Base-by-base conservation (phyloP, 352 stramenopile species). In the Phytophthora tubulina region DNA sequence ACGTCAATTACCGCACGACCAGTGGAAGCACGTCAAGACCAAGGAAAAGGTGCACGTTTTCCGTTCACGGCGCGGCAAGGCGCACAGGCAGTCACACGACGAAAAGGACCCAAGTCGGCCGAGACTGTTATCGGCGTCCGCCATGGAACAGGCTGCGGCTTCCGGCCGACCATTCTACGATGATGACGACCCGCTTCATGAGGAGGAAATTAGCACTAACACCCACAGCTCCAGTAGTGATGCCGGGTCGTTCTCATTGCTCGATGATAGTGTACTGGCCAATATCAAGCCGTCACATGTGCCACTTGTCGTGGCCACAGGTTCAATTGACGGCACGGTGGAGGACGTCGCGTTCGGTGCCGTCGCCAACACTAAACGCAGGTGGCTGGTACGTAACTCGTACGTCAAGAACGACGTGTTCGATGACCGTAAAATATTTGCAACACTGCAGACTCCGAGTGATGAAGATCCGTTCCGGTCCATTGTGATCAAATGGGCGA, bases 21-120 rank as follows among this genome's bases (percentile, higher is more conserved):
- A 76, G 48, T 91, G 83, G 81, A 88, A 88, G 70, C 76, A 81
- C 48, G 45, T 84, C n/a, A 83, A 83, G 59, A 67, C 67, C 15
- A 79, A 79, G 35, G 81, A 91, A 55, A 75, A 85, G 53, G 59
- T 91, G 54, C 63, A 76, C 21, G 70, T 89, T 27, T 91, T 82
- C 58, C 78, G 78, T 42, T 79, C 82, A 32, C 72, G 83, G 27
- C 68, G 74, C 8, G 48, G 74, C 6, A 72, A 70, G 17, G 27
- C 32, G 5, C 52, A 70, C 53, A 70, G 44, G 11, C 60, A 74
- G 32, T 63, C 56, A 2, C 60, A 60, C 38, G 63, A 80, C 49
- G 73, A 77, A 17, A 72, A 77, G 38, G 63, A 73, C 4, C 70
- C 71, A 35, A 79, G 78, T 68, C 74, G 77, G 1, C 77, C 77